Evolutionary conservation across 371 early-diverging fungal genomes (phyloP).

Genomic region (Encephalitozoon intestinalis): DNA sequence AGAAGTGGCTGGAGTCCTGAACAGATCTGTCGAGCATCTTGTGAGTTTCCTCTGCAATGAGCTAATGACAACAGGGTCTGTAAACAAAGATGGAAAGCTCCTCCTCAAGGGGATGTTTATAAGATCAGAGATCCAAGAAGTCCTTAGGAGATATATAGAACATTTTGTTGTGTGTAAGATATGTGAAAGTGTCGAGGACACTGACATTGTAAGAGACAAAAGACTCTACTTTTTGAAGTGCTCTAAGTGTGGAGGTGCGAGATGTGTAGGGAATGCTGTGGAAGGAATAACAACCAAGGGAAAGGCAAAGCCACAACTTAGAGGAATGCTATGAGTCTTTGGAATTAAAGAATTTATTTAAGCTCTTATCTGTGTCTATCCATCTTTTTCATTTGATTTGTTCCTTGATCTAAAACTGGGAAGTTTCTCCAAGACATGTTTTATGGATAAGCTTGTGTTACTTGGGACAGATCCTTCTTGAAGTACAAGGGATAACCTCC

Average conservation of each 20-base stretch:
- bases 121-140: slow-evolving; percentile 93
- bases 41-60: slow-evolving; percentile 92
- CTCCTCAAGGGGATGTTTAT: slow-evolving; percentile 94
- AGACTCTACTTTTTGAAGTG: slow-evolving; percentile 92
- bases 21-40: slow-evolving; percentile 85
- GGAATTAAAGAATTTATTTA: neutral
- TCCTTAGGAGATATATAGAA: slow-evolving; percentile 88
- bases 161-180: slow-evolving; percentile 98
- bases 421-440: neutral
- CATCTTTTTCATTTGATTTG: neutral
- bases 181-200: slow-evolving; percentile 81
- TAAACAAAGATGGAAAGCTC: slow-evolving; percentile 80
- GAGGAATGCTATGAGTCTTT: slow-evolving; percentile 33
- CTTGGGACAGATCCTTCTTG: neutral
- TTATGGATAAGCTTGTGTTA: neutral
- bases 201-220: slow-evolving; percentile 86
- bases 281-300: slow-evolving; percentile 80
- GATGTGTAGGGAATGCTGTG: slow-evolving; percentile 70
- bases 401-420: neutral
- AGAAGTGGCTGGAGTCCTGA: slow-evolving; percentile 47
- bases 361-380: neutral
- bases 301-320: slow-evolving; percentile 28
- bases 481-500: neutral
- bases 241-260: slow-evolving; percentile 84
- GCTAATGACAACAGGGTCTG: slow-evolving; percentile 90